Evolutionary conservation across 306 rosid species (phyloP).

Genomic region (Rubus idaeus): DNA sequence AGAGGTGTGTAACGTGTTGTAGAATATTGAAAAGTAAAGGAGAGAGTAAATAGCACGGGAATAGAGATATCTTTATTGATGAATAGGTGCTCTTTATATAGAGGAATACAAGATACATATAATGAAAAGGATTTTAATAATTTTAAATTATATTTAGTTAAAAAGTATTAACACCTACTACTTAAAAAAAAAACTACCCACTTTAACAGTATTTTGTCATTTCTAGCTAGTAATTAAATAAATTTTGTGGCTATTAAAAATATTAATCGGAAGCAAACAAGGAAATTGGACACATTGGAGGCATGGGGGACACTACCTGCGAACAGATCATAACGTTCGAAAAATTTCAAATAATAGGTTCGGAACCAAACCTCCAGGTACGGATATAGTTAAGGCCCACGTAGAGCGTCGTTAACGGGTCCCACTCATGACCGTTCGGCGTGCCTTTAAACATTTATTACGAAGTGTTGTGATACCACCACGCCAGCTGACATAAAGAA

Average conservation of each 20-base stretch:
- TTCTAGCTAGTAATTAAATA: no score
- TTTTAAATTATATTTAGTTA: no score
- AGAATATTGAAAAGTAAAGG: no score
- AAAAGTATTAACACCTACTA: no score
- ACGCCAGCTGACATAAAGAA: background rate
- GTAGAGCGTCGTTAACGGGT: conserved; percentile 40
- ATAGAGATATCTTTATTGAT: no score
- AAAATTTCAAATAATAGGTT: conserved; percentile 53
- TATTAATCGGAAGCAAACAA: background rate
- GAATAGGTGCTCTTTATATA: no score
- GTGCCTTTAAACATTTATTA: background rate
- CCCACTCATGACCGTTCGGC: conserved; percentile 36
- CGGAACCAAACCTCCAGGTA: conserved; percentile 46
- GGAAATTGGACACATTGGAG: background rate
- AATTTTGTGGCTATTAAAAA: background rate
- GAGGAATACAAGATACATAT: no score
- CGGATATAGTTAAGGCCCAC: conserved; percentile 45
- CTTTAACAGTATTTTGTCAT: conserved; percentile 87
- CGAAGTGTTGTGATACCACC: background rate
- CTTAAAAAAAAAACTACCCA: background rate
- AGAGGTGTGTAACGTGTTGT: no score
- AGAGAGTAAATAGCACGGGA: no score
- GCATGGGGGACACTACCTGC: background rate
- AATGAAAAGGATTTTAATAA: no score
- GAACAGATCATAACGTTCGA: conserved; percentile 47